Base-by-base conservation (phyloP, 116 monocot genomes). In the Phalaenopsis hybrid region DNA sequence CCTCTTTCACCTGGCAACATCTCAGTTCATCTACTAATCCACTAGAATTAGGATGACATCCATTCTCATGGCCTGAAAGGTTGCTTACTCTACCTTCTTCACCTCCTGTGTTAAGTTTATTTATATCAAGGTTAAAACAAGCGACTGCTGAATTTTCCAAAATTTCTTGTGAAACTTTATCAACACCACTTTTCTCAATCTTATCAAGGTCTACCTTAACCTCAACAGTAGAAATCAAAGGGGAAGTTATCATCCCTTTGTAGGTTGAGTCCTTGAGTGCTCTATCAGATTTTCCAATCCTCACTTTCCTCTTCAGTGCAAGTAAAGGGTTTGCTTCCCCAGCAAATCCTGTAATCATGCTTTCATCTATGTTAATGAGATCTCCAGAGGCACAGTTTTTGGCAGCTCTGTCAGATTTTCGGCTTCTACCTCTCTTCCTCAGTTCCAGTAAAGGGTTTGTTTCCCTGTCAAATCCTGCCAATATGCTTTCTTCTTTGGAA, bases 261-360 rank as follows among this genome's bases (percentile, higher is more conserved):
- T 5, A 44, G 12, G 33, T 12, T 18, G 58, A 78, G 61, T 57
- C 31, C 45, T 34, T 41, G 3, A 13, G 21, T 37, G 41, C 28
- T 72, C 6, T 55, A 25, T 52, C 31, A 17, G 69, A 74, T 72
- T 43, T 43, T 49, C 79, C 20, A 0, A 65, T 81, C n/a, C 82
- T 84, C 33, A 74, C 68, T 74, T 80, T 85, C 33, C 17, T 79
- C 52, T 78, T 82, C 16, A 3, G 75, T 49, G 20, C 25, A 6
- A 50, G 79, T n/a, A 78, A 87, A 81, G 80, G 37, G 31, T 37
- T 25, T 18, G 52, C 33, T 81, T 85, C 84, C 76, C 82, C 67
- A 51, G 34, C 10, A 73, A 44, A 31, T 23, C 79, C 34, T 44
- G 12, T 33, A 10, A 1, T 74, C 15, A 55, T 52, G 12, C 49